A percentile compares a stretch with the other conserved stretches of the same genome.
Evolutionary conservation across 805 yeast species (phyloP).

Genomic region (Blastobotrys peoriensis): DNA sequence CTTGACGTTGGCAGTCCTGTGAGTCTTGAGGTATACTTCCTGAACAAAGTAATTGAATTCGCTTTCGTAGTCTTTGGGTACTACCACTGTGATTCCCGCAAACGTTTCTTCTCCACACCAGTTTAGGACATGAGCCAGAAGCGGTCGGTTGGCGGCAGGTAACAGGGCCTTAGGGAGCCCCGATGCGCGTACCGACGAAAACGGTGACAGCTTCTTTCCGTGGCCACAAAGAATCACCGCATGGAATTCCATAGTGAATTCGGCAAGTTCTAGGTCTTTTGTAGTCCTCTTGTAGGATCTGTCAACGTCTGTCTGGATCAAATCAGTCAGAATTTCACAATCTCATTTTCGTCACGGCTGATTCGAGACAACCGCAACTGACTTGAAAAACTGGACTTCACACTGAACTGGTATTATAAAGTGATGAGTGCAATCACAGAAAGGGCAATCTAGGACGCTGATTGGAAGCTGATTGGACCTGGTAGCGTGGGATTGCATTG

Average conservation of each 20-base stretch:
- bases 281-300: too few species aligned
- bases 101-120: slow-evolving; percentile 92
- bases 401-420: too few species aligned
- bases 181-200: slow-evolving; percentile 52
- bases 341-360: too few species aligned
- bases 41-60: slow-evolving; percentile 46
- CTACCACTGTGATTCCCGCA: slow-evolving; percentile 56
- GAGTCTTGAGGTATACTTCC: slow-evolving; percentile 29
- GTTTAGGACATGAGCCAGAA: slow-evolving; percentile 78
- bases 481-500: too few species aligned
- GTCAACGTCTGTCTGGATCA: too few species aligned
- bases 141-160: slow-evolving; percentile 85
- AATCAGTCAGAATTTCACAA: too few species aligned
- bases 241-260: slow-evolving; percentile 71
- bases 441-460: too few species aligned
- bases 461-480: too few species aligned
- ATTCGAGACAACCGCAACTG: too few species aligned
- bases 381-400: too few species aligned
- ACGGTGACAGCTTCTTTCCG: slow-evolving; percentile 68
- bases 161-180: slow-evolving; percentile 78
- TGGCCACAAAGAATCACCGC: slow-evolving; percentile 87
- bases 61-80: slow-evolving; percentile 42
- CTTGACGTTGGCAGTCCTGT: slow-evolving; percentile 7
- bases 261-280: background rate
- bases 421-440: too few species aligned